These are phyloP conservation scores for Trematosphaeria pertusa DNA, from an alignment of 2,329 filamentous ascomycete species.

Conservation along the genomic window DNA sequence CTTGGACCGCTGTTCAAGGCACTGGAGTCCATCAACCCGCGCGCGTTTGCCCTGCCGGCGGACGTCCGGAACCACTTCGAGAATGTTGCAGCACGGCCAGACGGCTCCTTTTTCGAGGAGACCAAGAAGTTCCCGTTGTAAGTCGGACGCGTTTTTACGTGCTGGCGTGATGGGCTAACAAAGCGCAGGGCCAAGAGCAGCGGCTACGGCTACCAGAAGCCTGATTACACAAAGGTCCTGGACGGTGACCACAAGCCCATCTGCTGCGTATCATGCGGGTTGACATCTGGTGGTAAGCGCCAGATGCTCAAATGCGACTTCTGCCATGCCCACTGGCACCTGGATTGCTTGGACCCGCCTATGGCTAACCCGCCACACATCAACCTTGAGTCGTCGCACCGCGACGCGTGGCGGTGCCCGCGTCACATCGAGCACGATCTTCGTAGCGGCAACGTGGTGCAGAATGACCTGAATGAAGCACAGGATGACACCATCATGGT, in stretches of 20 bases:
- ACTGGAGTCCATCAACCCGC: conserved; percentile 73
- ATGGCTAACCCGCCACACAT: conserved; percentile 76
- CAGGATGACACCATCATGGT: conserved; percentile 38
- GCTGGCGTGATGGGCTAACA: conserved; percentile 38
- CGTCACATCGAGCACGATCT: conserved; percentile 83
- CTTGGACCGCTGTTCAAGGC: conserved; percentile 70
- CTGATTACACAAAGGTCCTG: conserved; percentile 67
- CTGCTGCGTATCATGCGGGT: conserved; percentile 78
- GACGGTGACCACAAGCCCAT: conserved; percentile 75
- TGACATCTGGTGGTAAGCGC: conserved; percentile 67
- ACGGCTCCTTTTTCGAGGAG: conserved; percentile 82
- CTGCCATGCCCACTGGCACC: conserved; percentile 84
- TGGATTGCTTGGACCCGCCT: conserved; percentile 89
- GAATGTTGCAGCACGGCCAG: conserved; percentile 75
- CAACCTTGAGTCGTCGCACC: conserved; percentile 59
- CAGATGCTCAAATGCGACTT: conserved; percentile 86
- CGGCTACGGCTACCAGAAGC: conserved; percentile 49
- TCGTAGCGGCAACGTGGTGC: conserved; percentile 39
- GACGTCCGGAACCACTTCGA: conserved; percentile 78
- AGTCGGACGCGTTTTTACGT: conserved; percentile 45
- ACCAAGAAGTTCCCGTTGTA: conserved; percentile 65
- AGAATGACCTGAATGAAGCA: conserved; percentile 40
- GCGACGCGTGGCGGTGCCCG: conserved; percentile 84
- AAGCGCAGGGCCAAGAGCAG: conserved; percentile 45
- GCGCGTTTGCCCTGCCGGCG: conserved; percentile 73